Percentiles rank a stretch among this genome's conserved stretches.
Conservation (phyloP, 352 stramenopile species). For the Phytophthora cryptogea region DNA sequence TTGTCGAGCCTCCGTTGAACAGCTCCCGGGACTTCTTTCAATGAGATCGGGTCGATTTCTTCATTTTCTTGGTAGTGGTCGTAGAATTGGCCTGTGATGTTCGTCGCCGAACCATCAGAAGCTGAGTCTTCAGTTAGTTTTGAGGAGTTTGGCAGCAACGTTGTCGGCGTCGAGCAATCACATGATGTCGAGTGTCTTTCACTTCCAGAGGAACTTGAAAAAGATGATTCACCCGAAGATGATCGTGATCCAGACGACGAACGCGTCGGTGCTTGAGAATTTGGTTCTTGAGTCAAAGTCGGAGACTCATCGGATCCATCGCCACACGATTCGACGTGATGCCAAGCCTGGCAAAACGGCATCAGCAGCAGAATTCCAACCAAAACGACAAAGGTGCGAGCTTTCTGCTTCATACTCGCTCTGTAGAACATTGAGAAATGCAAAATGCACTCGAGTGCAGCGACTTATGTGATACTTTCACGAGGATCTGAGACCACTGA, state of each 20-base stretch:
- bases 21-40: constrained; percentile 6
- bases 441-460: constrained; percentile 7
- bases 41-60: constrained; percentile 15
- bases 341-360: constrained; percentile 4
- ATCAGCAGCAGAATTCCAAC: constrained; percentile 2
- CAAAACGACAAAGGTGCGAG: background rate
- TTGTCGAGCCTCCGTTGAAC: constrained; percentile 19
- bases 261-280: too few species aligned
- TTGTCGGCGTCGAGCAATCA: constrained; percentile 12
- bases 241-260: constrained; percentile 25
- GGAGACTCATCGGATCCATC: constrained; percentile 4
- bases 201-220: constrained; percentile 6
- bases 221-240: constrained; percentile 22
- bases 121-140: background rate
- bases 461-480: constrained; percentile 3
- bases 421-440: constrained; percentile 7
- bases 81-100: constrained; percentile 32
- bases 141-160: constrained; percentile 4
- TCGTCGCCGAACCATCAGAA: constrained; percentile 17
- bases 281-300: background rate
- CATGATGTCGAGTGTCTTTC: constrained; percentile 1
- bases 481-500: constrained; percentile 16
- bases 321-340: constrained; percentile 13
- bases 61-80: constrained; percentile 24
- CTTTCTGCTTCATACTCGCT: constrained; percentile 12